Percentiles rank a stretch among this genome's conserved stretches.
Evolutionary conservation across 2,329 filamentous ascomycete genomes (phyloP).

Genomic region (Lecanicillium sp.): DNA sequence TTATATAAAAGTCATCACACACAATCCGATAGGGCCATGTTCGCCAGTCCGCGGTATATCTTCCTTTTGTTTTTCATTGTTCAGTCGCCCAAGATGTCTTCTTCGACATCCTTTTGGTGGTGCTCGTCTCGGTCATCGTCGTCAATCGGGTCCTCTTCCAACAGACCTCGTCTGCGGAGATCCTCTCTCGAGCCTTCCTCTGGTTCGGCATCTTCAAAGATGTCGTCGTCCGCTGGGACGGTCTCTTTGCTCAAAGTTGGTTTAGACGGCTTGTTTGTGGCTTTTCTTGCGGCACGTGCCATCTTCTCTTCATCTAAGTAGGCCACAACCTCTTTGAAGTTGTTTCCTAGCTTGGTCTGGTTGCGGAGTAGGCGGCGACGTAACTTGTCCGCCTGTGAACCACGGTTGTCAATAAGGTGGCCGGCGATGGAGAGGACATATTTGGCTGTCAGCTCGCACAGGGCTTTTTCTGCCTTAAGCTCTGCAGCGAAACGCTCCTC

Average conservation of each 20-base stretch:
- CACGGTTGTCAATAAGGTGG: slow-evolving; percentile 60
- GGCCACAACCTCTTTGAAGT: slow-evolving; percentile 75
- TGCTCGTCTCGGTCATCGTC: slow-evolving; percentile 20
- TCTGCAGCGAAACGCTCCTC: slow-evolving; percentile 54
- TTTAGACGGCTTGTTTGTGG: slow-evolving; percentile 23
- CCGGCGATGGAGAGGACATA: slow-evolving; percentile 73
- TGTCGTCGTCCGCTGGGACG: slow-evolving; percentile 31
- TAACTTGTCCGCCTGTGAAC: slow-evolving; percentile 53
- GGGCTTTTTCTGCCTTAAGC: slow-evolving; percentile 71
- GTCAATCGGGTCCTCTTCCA: slow-evolving; percentile 39
- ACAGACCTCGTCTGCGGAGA: slow-evolving; percentile 42
- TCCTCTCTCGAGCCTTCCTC: slow-evolving; percentile 54
- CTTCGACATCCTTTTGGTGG: slow-evolving; percentile 30
- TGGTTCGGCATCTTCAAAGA: slow-evolving; percentile 39
- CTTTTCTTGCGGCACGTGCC: slow-evolving; percentile 33
- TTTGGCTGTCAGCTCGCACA: slow-evolving; percentile 81
- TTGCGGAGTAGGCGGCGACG: slow-evolving; percentile 70
- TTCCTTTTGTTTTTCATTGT: too few species aligned
- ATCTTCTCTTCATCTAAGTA: slow-evolving; percentile 67
- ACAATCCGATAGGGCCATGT: too few species aligned
- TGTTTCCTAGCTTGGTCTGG: slow-evolving; percentile 68
- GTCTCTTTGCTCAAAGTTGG: slow-evolving; percentile 34
- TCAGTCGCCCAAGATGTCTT: slow-evolving; percentile 38
- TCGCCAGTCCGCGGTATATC: too few species aligned
- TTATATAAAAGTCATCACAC: not conserved